phyloP scores from a whole-genome alignment of 148 eudicot species.

The Rhododendron williamsianum region DNA sequence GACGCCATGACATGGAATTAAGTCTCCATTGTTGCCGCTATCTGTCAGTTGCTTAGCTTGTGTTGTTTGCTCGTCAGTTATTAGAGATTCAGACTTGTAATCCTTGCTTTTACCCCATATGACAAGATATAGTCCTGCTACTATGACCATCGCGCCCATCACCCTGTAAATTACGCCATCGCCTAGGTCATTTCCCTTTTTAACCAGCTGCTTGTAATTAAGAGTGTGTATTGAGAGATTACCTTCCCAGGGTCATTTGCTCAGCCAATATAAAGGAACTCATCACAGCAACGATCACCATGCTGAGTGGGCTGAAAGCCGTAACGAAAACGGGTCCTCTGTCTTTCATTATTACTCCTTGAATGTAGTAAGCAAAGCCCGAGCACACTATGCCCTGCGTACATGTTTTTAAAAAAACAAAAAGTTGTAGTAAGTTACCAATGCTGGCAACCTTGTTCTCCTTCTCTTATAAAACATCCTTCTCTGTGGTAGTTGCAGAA shows the following conservation, averaged over 20 bases:
- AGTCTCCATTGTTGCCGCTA: slow-evolving; percentile 5
- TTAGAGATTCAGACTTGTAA: slow-evolving; percentile 20
- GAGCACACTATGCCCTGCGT: slow-evolving; percentile 83
- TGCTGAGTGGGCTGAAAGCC: slow-evolving; percentile 80
- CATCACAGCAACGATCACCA: slow-evolving; percentile 76
- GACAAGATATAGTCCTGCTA: slow-evolving; percentile 56
- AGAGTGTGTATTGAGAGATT: neutral
- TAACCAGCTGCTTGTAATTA: neutral
- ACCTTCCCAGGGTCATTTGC: slow-evolving; percentile 85
- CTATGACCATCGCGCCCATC: slow-evolving; percentile 51
- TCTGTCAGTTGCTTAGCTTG: slow-evolving; percentile 20
- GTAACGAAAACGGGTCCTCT: slow-evolving; percentile 95
- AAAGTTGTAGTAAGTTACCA: neutral
- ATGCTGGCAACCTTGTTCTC: neutral
- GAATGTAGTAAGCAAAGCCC: slow-evolving; percentile 73
- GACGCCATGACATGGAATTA: slow-evolving; percentile 17
- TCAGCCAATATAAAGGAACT: slow-evolving; percentile 70
- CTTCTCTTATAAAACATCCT: neutral
- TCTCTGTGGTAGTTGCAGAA: neutral
- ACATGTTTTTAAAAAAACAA: neutral
- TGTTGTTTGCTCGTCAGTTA: slow-evolving; percentile 24
- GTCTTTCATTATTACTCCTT: slow-evolving; percentile 80
- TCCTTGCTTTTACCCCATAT: slow-evolving; percentile 74
- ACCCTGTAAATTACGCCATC: slow-evolving; percentile 34
- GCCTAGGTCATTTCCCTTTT: slow-evolving; percentile 4